phyloP scores from a whole-genome alignment of 306 rosid genomes.

The Alnus glutinosa region DNA sequence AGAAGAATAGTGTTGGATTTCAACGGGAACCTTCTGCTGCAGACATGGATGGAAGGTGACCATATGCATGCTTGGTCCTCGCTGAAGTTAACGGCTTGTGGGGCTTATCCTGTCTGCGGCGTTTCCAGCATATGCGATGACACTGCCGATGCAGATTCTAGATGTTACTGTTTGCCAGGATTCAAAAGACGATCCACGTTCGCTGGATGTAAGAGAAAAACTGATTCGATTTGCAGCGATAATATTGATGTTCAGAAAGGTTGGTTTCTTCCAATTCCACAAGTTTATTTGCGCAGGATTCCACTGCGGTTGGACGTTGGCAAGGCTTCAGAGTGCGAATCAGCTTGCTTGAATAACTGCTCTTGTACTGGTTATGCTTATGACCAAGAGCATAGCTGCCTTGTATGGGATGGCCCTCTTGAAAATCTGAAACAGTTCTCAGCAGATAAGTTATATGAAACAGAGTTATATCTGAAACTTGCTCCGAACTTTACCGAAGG shows the following conservation, averaged over 20 bases:
- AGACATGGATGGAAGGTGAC: no score
- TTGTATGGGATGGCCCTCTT: background rate
- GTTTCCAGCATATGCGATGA: background rate
- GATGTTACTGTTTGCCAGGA: background rate
- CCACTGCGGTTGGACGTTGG: background rate
- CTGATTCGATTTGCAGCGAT: background rate
- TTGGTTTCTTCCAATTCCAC: accelerated
- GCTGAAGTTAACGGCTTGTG: no score
- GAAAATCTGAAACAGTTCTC: slow-evolving; percentile 7
- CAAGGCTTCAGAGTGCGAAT: background rate
- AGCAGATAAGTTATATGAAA: background rate
- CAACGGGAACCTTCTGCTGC: no score
- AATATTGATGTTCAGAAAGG: background rate
- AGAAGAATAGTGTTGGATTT: no score
- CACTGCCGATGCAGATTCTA: background rate
- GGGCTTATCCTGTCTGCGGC: background rate
- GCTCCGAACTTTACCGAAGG: background rate
- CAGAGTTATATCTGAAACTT: slow-evolving; percentile 15
- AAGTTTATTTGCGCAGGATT: background rate
- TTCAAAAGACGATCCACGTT: no score
- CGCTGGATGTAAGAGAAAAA: no score
- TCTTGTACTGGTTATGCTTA: slow-evolving; percentile 23
- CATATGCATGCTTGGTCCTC: no score
- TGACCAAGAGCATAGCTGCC: background rate
- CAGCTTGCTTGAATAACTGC: slow-evolving; percentile 4